These are phyloP conservation scores for Neonectria punicea DNA, from an alignment of 2,329 filamentous ascomycete species.

Conservation along the genomic window DNA sequence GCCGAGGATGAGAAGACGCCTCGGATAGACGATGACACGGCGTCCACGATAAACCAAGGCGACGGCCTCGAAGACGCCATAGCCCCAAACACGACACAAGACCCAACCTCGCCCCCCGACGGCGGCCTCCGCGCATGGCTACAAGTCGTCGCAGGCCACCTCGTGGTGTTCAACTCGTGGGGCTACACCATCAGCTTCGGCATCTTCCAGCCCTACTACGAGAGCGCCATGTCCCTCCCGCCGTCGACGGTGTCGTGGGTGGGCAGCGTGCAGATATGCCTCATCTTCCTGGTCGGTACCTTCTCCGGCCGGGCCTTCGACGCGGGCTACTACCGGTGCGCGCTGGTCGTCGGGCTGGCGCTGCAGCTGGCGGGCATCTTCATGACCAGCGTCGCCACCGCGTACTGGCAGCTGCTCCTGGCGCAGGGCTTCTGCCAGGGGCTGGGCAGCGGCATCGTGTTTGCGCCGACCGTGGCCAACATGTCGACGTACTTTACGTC, in stretches of 20 bases:
- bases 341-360: conserved; percentile 49
- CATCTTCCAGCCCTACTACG: conserved; percentile 54
- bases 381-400: conserved; percentile 53
- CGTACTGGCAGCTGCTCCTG: conserved; percentile 61
- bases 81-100: background rate
- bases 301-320: conserved; percentile 56
- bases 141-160: conserved; percentile 51
- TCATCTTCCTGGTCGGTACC: conserved; percentile 53
- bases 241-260: conserved; percentile 59
- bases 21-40: conserved; percentile 10
- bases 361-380: conserved; percentile 60
- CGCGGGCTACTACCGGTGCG: conserved; percentile 51
- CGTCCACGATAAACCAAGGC: conserved; percentile 6
- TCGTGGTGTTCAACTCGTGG: conserved; percentile 53
- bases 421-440: conserved; percentile 67
- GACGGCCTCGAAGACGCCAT: conserved; percentile 5
- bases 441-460: conserved; percentile 64
- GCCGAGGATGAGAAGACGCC: background rate
- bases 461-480: conserved; percentile 63
- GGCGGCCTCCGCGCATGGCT: conserved; percentile 52
- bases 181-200: conserved; percentile 54
- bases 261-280: conserved; percentile 58
- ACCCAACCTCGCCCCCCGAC: conserved; percentile 44
- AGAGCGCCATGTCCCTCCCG: conserved; percentile 43
- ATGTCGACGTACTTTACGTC: conserved; percentile 69